phyloP scores from a whole-genome alignment of 345 rosid genomes.

The Punica granatum region DNA sequence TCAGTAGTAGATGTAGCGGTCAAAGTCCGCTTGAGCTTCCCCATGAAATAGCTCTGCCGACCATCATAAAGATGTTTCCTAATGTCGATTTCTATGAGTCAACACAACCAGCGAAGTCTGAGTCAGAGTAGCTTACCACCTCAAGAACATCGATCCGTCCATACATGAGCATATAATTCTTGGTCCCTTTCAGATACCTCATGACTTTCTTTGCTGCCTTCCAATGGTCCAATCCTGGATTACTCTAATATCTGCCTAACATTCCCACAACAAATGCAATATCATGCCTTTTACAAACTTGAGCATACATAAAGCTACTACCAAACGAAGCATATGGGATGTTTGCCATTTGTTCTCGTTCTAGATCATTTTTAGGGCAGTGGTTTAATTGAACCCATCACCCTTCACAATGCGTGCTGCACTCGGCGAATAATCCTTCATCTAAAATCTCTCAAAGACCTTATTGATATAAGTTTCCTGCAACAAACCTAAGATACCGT shows the following conservation, averaged over 20 bases:
- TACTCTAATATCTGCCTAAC: slow-evolving; percentile 8
- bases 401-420: background rate
- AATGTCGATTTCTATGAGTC: background rate
- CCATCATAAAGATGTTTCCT: background rate
- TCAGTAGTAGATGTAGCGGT: background rate
- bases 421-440: background rate
- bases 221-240: background rate
- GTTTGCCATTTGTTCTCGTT: background rate
- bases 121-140: background rate
- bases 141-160: background rate
- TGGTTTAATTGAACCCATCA: background rate
- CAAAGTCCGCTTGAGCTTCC: too few species aligned
- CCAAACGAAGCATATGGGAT: slow-evolving; percentile 1
- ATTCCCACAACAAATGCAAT: slow-evolving; percentile 5
- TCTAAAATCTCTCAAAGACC: background rate
- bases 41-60: too few species aligned
- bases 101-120: slow-evolving; percentile 2
- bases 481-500: too few species aligned
- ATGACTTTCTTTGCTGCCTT: background rate
- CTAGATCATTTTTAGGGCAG: background rate
- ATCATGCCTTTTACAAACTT: slow-evolving; percentile 1
- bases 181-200: background rate
- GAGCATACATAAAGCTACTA: slow-evolving; percentile 5
- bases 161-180: background rate
- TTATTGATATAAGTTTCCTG: background rate